Evolutionary conservation across 2,329 filamentous ascomycete species (phyloP), one percentile per base, ranked within the genome.

Genomic region (Monilinia laxa): DNA sequence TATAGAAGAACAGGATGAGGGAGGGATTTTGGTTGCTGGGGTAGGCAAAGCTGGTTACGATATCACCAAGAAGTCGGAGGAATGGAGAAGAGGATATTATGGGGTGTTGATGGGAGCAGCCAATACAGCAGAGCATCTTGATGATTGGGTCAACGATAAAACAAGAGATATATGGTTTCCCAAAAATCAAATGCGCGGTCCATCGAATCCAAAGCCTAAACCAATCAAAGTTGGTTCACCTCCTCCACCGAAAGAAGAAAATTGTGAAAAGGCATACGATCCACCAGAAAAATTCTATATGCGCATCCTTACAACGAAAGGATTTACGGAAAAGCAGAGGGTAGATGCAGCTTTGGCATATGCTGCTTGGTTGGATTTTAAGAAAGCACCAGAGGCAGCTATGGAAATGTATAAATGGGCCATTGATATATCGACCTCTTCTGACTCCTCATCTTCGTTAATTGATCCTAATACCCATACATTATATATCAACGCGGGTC

Each of bases 61-160:
- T 70, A 73, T 76, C n/a, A 69, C 71, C 2, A 70, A 68, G 10
- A 96, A 93, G 80, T 89, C 87, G 70, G 92, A 96, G 77, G 83
- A 89, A 60, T 98, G 93, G 94, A 83, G 90, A 73, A 83, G 91
- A 65, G 93, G 92, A 0, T 98, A 98, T 78, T 93, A 90, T 74
- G 87, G 96, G 74, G 84, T 88, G 3, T 79, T 97, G 57, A 91
- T 97, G 86, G 84, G 89, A 14, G 86, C 87, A 68, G 93, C 90
- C 0, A 86, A 86, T 71, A 87, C 89, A 0, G 88, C 92, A 5
- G 93, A 97, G 78, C 87, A 93, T 71, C 80, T 96, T 31, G 91
- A 97, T 70, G 90, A 90, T 58, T 92, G 89, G 84, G 82, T 96
- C 20, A 82, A 84, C 54, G 92, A 96, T 77, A 86, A 49, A 45